Percentiles rank a stretch among this genome's conserved stretches.
Conservation (phyloP, 345 rosid genomes). For the Citrus trifoliata region DNA sequence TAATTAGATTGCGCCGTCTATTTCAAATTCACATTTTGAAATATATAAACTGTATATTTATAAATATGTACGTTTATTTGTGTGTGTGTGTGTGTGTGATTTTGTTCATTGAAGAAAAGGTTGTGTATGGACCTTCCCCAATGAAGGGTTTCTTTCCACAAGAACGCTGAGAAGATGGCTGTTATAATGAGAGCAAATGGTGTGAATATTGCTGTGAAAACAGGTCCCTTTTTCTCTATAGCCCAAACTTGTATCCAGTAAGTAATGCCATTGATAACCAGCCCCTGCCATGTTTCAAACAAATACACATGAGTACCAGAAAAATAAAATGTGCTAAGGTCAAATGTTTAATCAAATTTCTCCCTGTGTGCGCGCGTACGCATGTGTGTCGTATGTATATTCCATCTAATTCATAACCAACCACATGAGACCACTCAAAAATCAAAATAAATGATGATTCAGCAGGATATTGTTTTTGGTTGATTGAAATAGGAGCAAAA, state of each 20-base stretch:
- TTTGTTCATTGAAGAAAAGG: not conserved
- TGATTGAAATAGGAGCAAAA: not conserved
- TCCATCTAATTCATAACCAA: not conserved
- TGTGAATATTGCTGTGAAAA: constrained; percentile 71
- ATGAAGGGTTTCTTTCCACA: constrained; percentile 65
- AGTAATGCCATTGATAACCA: constrained; percentile 60
- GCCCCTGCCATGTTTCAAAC: constrained; percentile 48
- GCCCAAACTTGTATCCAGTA: constrained; percentile 92
- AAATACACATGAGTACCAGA: not conserved
- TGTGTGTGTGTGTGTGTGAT: not conserved
- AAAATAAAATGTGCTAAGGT: no score
- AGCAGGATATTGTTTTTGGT: no score
- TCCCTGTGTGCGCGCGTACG: no score
- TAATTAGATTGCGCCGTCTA: no score
- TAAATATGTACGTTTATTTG: not conserved
- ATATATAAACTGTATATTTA: no score
- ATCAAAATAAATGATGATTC: not conserved
- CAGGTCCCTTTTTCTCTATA: constrained; percentile 84
- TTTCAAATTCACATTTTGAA: no score
- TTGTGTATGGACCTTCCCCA: constrained; percentile 59
- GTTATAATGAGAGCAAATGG: constrained; percentile 79
- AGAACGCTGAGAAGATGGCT: constrained; percentile 54
- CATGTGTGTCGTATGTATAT: no score
- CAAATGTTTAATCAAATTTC: no score
- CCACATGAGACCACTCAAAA: not conserved